Evolutionary conservation across 1,139 yeast species (phyloP), one percentile per base, ranked within the genome.

Genomic region (Tardiomyces depauwii): DNA sequence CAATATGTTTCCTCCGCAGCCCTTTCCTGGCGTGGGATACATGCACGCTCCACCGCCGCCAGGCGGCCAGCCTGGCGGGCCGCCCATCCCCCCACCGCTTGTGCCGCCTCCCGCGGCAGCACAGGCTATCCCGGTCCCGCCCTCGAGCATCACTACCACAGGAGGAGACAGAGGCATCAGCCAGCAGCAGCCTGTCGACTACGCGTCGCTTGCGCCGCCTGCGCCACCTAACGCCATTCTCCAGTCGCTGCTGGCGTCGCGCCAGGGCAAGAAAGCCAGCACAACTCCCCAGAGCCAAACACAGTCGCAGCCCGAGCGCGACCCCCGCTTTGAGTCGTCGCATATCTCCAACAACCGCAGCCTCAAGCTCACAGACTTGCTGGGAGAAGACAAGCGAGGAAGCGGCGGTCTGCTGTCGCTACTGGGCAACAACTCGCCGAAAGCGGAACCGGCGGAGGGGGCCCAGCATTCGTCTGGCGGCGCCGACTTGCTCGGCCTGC

Each of bases 141-240:
- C 42, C 6, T 14, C 42, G 32, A n/a, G 18, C 12, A n/a, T 40
- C 9, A n/a, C 33, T 4, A n/a, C 28, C 12, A n/a, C 25, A 3
- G 30, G 16, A 2, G 16, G 11, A 5, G 36, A 13, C 10, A 4
- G 16, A 3, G 16, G 36, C 3, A 30, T 13, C 16, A 13, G n/a
- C 16, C 28, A 18, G 25, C 18, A n/a, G 16, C 16, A 18, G 12
- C 28, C 28, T 3, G 32, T 28, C 10, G 32, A 18, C n/a, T 14
- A 18, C 25, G 28, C 28, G 21, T 33, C 30, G 27, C 44, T 51
- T 2, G 46, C 57, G 10, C 58, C 61, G 9, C 59, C 62, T 1
- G 55, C 62, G 16, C 65, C 64, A 6, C 63, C 64, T 9, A 55
- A 56, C 38, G 53, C 60, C 11, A 52, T 58, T 41, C 54, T 61